These are phyloP conservation scores for Nicotiana undulata DNA, from an alignment of 257 asterid species.

Conservation along the genomic window DNA sequence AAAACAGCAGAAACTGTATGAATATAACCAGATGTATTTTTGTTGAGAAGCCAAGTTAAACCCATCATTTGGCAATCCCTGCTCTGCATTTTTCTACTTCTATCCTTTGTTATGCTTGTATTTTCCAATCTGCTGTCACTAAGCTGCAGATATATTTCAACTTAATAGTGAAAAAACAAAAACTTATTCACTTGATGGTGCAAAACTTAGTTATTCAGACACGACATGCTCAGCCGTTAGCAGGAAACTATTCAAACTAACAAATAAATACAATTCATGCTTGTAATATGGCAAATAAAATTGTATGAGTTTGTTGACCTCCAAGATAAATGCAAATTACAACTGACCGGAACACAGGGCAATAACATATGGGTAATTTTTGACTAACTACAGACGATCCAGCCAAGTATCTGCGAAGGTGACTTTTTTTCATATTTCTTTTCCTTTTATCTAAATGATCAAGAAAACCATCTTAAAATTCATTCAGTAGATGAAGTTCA, in stretches of 20 bases:
- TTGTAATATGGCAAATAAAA: not conserved
- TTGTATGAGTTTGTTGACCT: not conserved
- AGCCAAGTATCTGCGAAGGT: not conserved
- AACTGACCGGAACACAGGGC: not conserved
- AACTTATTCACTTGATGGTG: not conserved
- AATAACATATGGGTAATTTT: not conserved
- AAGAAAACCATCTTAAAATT: not conserved
- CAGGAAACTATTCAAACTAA: not conserved
- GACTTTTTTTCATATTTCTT: not conserved
- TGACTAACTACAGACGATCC: not conserved
- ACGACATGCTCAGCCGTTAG: not conserved
- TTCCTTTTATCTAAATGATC: not conserved
- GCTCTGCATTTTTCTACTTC: conserved; percentile 53
- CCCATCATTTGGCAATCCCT: conserved; percentile 96
- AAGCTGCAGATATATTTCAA: conserved; percentile 27
- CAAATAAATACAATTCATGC: not conserved
- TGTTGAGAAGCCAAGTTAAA: conserved; percentile 93
- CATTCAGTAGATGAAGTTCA: not conserved
- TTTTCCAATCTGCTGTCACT: conserved; percentile 51
- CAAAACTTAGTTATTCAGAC: not conserved
- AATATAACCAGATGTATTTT: conserved; percentile 89
- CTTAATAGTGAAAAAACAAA: not conserved
- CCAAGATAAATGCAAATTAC: not conserved
- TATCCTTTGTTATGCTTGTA: conserved; percentile 22
- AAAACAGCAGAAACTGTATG: conserved; percentile 93